These are phyloP conservation scores for Tetraselmis chui DNA, from an alignment of 139 green algal genomes.

Conservation along the genomic window DNA sequence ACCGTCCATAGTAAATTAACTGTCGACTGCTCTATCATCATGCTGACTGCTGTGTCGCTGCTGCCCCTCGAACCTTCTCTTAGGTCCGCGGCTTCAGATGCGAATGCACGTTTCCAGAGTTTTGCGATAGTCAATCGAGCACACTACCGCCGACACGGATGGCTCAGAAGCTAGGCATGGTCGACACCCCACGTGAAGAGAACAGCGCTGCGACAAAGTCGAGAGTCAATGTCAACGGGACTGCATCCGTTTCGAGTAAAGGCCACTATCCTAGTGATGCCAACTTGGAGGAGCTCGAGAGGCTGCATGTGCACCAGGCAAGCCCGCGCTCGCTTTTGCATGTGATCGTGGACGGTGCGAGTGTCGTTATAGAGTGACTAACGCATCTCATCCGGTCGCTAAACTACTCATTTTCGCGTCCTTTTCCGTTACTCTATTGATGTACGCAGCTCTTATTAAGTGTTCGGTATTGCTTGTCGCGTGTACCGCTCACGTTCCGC, in stretches of 20 bases:
- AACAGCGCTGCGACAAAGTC: constrained; percentile 1
- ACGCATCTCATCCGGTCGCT: too few species aligned
- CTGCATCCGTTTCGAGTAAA: neutral
- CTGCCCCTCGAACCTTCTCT: neutral
- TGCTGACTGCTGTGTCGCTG: too few species aligned
- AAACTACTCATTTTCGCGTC: too few species aligned
- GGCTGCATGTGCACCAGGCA: constrained; percentile 69
- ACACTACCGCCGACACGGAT: constrained; percentile 59
- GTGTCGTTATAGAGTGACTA: too few species aligned
- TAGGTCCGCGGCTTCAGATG: constrained; percentile 60
- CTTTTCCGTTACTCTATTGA: neutral
- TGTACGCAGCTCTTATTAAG: neutral
- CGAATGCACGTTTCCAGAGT: constrained; percentile 66
- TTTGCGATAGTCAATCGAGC: constrained; percentile 83
- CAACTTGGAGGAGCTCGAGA: constrained; percentile 41
- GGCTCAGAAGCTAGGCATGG: constrained; percentile 8
- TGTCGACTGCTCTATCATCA: too few species aligned
- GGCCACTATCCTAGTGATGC: neutral
- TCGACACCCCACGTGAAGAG: neutral
- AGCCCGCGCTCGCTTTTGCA: neutral
- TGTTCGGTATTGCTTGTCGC: neutral
- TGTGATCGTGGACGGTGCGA: neutral
- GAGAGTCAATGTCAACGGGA: neutral
- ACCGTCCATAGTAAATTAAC: neutral
- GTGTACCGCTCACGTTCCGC: too few species aligned